These are phyloP conservation scores for Leccinum barrowsii DNA, from an alignment of 768 basidiomycete genomes.

Conservation along the genomic window DNA sequence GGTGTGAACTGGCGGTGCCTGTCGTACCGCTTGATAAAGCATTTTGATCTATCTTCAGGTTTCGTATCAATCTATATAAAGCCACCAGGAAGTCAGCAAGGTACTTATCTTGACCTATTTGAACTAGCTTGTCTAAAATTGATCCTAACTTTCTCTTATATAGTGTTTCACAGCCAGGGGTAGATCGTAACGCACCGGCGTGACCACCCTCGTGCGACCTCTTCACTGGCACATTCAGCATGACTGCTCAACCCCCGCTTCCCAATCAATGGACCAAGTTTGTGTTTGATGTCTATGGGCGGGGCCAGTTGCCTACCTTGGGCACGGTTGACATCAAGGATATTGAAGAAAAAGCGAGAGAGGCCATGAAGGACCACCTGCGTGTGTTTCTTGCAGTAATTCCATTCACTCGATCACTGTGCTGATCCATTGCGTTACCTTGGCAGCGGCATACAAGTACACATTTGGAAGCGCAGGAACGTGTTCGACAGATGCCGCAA, in stretches of 20 bases:
- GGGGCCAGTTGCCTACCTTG: constrained; percentile 28
- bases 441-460: constrained; percentile 67
- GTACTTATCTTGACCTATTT: no score
- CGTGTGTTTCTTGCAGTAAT: constrained; percentile 35
- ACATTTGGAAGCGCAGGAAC: constrained; percentile 76
- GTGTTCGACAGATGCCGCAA: constrained; percentile 61
- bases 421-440: not conserved
- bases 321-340: constrained; percentile 61
- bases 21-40: not conserved
- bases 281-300: constrained; percentile 19
- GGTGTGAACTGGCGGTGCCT: no score
- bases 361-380: constrained; percentile 54
- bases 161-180: not conserved
- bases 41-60: not conserved
- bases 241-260: constrained; percentile 18
- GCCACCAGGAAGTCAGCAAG: no score
- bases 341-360: constrained; percentile 64
- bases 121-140: not conserved
- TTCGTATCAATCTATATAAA: not conserved
- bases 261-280: constrained; percentile 29
- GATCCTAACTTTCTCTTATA: not conserved
- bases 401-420: not conserved
- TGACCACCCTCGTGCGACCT: not conserved
- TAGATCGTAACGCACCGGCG: not conserved
- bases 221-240: not conserved